A percentile compares a stretch with the other conserved stretches of the same genome.
Evolutionary conservation across 163 green algal genomes (phyloP).

Genomic region (Picocystis sp.): DNA sequence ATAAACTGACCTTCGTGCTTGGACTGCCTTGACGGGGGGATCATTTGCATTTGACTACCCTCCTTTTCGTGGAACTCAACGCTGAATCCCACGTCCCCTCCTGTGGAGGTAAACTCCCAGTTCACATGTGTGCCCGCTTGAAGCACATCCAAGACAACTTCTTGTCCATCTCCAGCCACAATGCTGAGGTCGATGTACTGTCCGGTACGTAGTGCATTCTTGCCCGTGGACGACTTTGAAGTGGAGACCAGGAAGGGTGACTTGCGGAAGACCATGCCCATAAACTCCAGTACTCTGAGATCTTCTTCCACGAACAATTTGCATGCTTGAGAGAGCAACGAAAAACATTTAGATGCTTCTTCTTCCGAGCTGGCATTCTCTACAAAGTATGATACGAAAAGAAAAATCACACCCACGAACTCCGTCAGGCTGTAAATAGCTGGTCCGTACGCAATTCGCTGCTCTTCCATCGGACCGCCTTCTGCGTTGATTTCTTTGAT

Average conservation of each 20-base stretch:
- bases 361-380: neutral
- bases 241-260: slow-evolving; percentile 21
- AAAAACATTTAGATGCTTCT: neutral
- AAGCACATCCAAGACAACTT: too few relatives aligned
- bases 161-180: too few relatives aligned
- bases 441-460: slow-evolving; percentile 20
- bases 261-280: slow-evolving; percentile 18
- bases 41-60: too few relatives aligned
- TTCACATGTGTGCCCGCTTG: too few relatives aligned
- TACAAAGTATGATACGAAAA: neutral
- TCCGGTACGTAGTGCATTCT: neutral
- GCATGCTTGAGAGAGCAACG: slow-evolving; percentile 1
- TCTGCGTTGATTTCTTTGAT: slow-evolving; percentile 28
- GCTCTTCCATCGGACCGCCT: slow-evolving; percentile 26
- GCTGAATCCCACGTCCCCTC: too few relatives aligned
- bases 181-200: too few relatives aligned
- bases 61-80: too few relatives aligned
- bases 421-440: slow-evolving; percentile 17
- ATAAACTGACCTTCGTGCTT: too few relatives aligned
- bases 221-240: slow-evolving; percentile 8
- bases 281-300: neutral
- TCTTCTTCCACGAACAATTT: neutral
- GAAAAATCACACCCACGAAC: slow-evolving; percentile 12
- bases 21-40: too few relatives aligned
- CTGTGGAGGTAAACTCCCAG: too few relatives aligned